Evolutionary conservation across 2,329 filamentous ascomycete species (phyloP).

Genomic region (Scedosporium minutisporum): DNA sequence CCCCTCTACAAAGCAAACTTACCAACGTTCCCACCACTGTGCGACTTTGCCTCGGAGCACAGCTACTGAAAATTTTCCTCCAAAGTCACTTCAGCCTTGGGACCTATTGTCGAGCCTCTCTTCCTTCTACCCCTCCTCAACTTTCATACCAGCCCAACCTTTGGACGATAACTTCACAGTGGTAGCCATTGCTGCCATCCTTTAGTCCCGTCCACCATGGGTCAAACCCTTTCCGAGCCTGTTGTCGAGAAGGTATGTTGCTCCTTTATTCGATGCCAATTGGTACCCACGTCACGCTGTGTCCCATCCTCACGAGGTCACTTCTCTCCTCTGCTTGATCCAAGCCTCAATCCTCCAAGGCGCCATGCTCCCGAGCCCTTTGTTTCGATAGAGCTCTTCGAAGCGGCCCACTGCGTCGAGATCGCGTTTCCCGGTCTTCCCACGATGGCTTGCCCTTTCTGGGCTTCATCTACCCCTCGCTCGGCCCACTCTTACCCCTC

Average conservation of each 20-base stretch:
- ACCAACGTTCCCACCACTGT: background rate
- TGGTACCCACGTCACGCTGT: background rate
- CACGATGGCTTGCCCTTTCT: background rate
- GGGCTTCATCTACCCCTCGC: background rate
- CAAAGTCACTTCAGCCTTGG: constrained; percentile 1
- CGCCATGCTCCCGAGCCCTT: background rate
- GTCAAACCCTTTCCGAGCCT: constrained; percentile 98
- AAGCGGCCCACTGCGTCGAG: background rate
- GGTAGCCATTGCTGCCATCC: constrained; percentile 18
- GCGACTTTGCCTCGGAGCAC: background rate
- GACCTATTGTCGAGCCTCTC: background rate
- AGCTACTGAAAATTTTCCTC: constrained; percentile 7
- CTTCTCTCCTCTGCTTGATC: background rate
- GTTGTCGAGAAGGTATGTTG: constrained; percentile 91
- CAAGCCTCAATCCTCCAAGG: background rate
- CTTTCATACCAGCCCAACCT: constrained; percentile 9
- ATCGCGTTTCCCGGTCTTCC: background rate
- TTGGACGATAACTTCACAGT: constrained; percentile 3
- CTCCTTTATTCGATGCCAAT: constrained; percentile 1
- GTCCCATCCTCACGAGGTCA: background rate
- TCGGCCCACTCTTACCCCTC: background rate
- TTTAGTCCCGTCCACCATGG: constrained; percentile 52
- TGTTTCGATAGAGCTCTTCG: background rate
- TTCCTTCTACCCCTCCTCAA: constrained; percentile 2
- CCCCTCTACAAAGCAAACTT: background rate